These are phyloP conservation scores for Diaporthe sp. DNA, from an alignment of 2,329 filamentous ascomycete genomes.

Conservation along the genomic window DNA sequence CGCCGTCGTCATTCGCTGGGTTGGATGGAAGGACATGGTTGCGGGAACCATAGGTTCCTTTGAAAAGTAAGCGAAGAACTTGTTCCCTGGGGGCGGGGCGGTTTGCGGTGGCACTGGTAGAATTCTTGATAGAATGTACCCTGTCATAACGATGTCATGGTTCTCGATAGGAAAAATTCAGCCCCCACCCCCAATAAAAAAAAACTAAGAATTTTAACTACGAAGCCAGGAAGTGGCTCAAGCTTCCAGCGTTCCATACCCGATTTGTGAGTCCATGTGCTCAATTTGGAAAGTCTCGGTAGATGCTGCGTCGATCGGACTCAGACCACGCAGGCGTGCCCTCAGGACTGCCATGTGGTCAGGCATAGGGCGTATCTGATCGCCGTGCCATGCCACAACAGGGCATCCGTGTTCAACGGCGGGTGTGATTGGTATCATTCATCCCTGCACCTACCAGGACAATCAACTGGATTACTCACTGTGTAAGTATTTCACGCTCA, in stretches of 20 bases:
- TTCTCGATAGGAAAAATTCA: background rate
- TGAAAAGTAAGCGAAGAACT: background rate
- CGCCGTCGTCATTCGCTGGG: conserved; percentile 1
- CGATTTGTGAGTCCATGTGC: background rate
- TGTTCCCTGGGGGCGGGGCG: background rate
- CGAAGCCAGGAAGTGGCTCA: background rate
- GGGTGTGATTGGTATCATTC: background rate
- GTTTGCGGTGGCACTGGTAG: background rate
- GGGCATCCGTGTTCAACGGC: background rate
- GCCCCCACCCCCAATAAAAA: background rate
- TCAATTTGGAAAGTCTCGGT: background rate
- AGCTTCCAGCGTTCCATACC: background rate
- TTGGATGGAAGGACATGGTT: background rate
- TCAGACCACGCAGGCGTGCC: background rate
- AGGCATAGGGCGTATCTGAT: background rate
- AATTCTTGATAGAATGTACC: background rate
- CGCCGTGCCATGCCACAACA: background rate
- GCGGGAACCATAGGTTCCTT: background rate
- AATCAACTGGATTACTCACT: background rate
- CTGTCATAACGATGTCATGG: conserved; percentile 5
- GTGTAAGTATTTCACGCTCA: background rate
- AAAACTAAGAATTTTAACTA: background rate
- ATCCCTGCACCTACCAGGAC: too few relatives aligned
- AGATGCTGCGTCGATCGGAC: background rate
- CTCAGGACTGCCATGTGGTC: background rate